Conservation (phyloP, 2,329 filamentous ascomycete species). For the Purpureocillium lavendulum region DNA sequence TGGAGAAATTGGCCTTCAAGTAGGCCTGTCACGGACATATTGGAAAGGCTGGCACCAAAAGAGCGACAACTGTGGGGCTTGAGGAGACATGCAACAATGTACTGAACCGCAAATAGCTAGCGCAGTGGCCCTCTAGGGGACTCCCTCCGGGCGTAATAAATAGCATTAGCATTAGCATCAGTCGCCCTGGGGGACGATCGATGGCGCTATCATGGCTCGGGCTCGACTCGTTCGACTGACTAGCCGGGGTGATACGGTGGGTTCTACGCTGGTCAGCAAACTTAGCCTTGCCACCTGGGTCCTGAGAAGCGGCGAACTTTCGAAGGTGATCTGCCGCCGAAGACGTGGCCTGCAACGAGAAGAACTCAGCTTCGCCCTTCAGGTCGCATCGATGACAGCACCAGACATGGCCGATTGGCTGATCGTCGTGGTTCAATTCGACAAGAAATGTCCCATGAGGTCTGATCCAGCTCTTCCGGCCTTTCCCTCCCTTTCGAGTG, state of each 20-base stretch:
- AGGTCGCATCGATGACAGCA: slow-evolving; percentile 1
- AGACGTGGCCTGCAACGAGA: not conserved
- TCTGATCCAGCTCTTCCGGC: not conserved
- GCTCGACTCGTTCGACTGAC: not conserved
- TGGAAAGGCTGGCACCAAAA: not conserved
- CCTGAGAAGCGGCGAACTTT: not conserved
- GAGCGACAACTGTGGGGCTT: no score
- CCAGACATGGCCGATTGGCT: not conserved
- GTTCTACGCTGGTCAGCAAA: not conserved
- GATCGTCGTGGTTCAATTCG: not conserved
- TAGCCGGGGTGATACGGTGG: not conserved
- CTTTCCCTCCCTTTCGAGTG: not conserved
- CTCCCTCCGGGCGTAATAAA: no score
- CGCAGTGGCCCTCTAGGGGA: no score
- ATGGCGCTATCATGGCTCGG: not conserved
- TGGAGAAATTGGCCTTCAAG: slow-evolving; percentile 8
- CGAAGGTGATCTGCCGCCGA: not conserved
- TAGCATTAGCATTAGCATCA: no score
- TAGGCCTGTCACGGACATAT: slow-evolving; percentile 4
- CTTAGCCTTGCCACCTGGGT: not conserved
- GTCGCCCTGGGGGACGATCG: no score
- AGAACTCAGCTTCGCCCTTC: not conserved
- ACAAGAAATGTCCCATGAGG: not conserved
- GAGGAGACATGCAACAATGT: no score
- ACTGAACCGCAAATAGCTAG: no score